These are phyloP conservation scores for Quercus glauca DNA, from an alignment of 306 rosid genomes.

Conservation along the genomic window DNA sequence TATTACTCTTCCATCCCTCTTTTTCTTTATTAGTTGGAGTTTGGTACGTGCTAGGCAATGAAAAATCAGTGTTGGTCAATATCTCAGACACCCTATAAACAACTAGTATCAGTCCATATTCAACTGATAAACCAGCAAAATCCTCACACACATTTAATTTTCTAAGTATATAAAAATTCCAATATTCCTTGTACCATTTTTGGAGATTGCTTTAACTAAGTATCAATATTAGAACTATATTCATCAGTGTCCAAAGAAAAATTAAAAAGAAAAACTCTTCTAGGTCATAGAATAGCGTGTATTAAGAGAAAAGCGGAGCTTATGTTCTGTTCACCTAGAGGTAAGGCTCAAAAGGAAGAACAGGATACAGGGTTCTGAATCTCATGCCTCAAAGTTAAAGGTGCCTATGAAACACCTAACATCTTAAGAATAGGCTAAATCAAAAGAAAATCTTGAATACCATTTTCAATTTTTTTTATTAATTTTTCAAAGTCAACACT, in stretches of 20 bases:
- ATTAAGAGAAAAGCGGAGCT: neutral
- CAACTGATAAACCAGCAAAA: neutral
- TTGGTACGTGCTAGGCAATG: too few species aligned
- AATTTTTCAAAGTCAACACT: neutral
- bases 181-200: neutral
- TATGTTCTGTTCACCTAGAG: neutral
- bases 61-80: neutral
- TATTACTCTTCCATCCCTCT: too few species aligned
- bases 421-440: neutral
- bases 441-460: neutral
- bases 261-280: neutral
- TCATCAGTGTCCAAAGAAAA: neutral
- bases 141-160: neutral
- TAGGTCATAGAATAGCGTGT: neutral
- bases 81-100: neutral
- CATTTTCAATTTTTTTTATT: neutral
- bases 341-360: neutral
- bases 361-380: neutral
- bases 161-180: neutral
- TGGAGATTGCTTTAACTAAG: neutral
- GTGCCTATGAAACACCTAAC: neutral
- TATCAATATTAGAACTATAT: neutral
- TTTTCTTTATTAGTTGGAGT: too few species aligned
- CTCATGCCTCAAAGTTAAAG: neutral
- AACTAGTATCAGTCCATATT: neutral